Base-by-base conservation (phyloP, 371 early-diverging fungal genomes). In the Chytridiales sp. region DNA sequence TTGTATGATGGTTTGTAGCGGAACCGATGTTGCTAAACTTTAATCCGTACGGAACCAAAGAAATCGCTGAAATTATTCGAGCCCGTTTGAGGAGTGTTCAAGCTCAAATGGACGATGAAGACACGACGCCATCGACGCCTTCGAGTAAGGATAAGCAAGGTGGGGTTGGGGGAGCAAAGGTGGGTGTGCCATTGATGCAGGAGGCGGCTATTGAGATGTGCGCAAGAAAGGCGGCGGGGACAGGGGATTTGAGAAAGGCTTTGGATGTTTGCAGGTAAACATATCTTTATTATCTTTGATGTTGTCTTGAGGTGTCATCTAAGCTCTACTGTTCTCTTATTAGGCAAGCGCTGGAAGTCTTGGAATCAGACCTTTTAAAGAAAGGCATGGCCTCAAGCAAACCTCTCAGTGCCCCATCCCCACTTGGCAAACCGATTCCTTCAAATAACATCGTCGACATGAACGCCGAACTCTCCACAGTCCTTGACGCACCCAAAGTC, bases 221-320 rank as follows among this genome's bases (percentile, higher is more conserved):
- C 66, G 92, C 95, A 17, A 81, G 94, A 43, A 97, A 95, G 69
- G 88, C 93, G 1, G 92, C 92, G 0, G 85, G 85, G 0, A 90
- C 91, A 27, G 96, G 97, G 3, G 97, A 97, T 73, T 55, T 95
- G 39, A 75, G 97, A 54, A 88, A 88, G 50, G 96, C 93, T 0
- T 73, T 97, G 31, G 95, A 95, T 76, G 86, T 95, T 19, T 93
- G 92, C 69, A 81, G 78, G n/a, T n/a, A n/a, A n/a, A n/a, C n/a
- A n/a, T n/a, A n/a, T n/a, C n/a, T n/a, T n/a, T n/a, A n/a, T n/a
- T n/a, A n/a, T n/a, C n/a, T n/a, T n/a, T n/a, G n/a, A n/a, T n/a
- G n/a, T n/a, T n/a, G n/a, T n/a, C n/a, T n/a, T n/a, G n/a, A n/a
- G n/a, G n/a, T n/a, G n/a, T n/a, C n/a, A n/a, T n/a, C n/a, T n/a